Evolutionary conservation across 176 grass and related monocot species (phyloP).

Genomic region (Elymus sibiricus): DNA sequence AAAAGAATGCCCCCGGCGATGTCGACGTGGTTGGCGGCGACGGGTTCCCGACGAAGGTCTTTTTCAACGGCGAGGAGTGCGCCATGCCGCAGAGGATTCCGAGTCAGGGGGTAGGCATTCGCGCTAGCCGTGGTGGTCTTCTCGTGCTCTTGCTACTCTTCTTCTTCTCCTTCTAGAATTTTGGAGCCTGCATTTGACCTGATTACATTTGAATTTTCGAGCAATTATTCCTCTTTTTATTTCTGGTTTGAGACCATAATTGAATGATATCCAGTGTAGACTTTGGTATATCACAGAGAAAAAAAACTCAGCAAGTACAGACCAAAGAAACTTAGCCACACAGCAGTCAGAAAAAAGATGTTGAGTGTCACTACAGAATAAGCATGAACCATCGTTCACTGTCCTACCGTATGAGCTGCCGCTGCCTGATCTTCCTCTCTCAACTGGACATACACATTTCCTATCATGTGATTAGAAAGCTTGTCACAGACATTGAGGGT

Average conservation of each 20-base stretch:
- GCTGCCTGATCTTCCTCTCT: slow-evolving; percentile 49
- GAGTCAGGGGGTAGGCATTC: not conserved
- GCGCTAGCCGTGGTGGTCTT: not conserved
- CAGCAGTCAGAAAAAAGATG: too few species aligned
- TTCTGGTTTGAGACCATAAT: too few species aligned
- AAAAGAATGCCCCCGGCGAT: not conserved
- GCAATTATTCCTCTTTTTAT: too few species aligned
- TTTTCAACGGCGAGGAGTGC: slow-evolving; percentile 87
- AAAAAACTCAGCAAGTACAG: too few species aligned
- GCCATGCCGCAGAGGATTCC: slow-evolving; percentile 63
- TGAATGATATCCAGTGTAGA: too few species aligned
- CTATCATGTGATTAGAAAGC: slow-evolving; percentile 42
- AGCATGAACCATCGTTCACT: too few species aligned
- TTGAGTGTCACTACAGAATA: too few species aligned
- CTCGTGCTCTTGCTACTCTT: not conserved
- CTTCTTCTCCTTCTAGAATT: not conserved
- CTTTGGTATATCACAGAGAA: too few species aligned
- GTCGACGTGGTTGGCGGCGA: slow-evolving; percentile 50
- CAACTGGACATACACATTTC: slow-evolving; percentile 47
- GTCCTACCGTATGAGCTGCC: slow-evolving; percentile 29
- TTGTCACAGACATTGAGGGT: slow-evolving; percentile 39
- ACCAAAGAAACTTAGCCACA: too few species aligned
- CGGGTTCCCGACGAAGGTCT: slow-evolving; percentile 64
- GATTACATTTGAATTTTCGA: too few species aligned
- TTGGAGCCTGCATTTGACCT: not conserved